phyloP scores from a whole-genome alignment of 2,329 filamentous ascomycete species.

The Monosporascus sp. region DNA sequence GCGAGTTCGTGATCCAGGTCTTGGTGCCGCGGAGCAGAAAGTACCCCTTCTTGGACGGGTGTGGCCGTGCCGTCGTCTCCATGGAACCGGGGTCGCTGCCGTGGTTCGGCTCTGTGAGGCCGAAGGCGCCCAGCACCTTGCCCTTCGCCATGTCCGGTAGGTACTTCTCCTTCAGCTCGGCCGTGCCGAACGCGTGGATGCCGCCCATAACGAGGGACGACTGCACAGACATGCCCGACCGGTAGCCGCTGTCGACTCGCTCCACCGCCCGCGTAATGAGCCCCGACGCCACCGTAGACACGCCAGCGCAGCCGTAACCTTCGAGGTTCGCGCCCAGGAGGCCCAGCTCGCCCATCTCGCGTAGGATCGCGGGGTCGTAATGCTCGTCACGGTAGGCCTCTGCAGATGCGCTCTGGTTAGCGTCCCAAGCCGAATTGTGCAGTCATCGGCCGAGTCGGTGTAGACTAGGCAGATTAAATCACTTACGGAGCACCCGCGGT shows the following conservation, averaged over 20 bases:
- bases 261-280: slow-evolving; percentile 88
- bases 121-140: slow-evolving; percentile 78
- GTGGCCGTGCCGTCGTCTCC: slow-evolving; percentile 80
- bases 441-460: background rate
- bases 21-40: slow-evolving; percentile 75
- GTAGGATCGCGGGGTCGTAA: slow-evolving; percentile 78
- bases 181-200: slow-evolving; percentile 80
- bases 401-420: slow-evolving; percentile 11
- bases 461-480: slow-evolving; percentile 50
- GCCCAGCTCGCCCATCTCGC: slow-evolving; percentile 92
- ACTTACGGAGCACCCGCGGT: slow-evolving; percentile 77
- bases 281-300: slow-evolving; percentile 81
- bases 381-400: slow-evolving; percentile 66
- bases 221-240: slow-evolving; percentile 90
- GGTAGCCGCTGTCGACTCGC: slow-evolving; percentile 84
- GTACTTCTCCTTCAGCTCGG: slow-evolving; percentile 81
- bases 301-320: slow-evolving; percentile 83
- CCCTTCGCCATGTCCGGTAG: slow-evolving; percentile 78
- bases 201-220: slow-evolving; percentile 91
- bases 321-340: slow-evolving; percentile 80
- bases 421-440: background rate
- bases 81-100: slow-evolving; percentile 87
- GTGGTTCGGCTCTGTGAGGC: slow-evolving; percentile 88
- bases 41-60: slow-evolving; percentile 79
- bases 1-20: slow-evolving; percentile 95